Evolutionary conservation across 2,329 filamentous ascomycete genomes (phyloP).

Genomic region (Neonectria neomacrospora): DNA sequence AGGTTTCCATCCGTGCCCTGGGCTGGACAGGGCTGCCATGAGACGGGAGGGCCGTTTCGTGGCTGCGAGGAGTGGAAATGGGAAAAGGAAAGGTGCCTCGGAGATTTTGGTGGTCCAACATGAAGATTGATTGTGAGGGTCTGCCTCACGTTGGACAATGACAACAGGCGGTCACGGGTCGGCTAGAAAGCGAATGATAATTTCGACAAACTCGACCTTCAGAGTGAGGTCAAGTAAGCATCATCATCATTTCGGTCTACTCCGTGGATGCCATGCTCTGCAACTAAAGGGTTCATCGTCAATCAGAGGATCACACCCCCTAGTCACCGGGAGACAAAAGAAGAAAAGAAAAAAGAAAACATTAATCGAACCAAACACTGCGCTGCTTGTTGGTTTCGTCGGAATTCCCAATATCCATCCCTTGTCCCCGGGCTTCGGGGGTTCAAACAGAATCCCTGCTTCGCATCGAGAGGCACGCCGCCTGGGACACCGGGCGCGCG

Average conservation of each 20-base stretch:
- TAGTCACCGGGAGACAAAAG: neutral
- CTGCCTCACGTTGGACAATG: neutral
- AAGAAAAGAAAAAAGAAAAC: constrained; percentile 9
- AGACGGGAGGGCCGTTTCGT: neutral
- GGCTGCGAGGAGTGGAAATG: neutral
- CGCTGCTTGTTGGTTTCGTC: constrained; percentile 17
- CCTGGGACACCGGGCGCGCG: constrained; percentile 22
- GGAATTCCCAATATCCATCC: constrained; percentile 12
- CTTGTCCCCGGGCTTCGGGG: constrained; percentile 19
- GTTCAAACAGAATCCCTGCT: constrained; percentile 14
- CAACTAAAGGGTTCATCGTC: neutral
- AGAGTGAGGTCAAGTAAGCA: neutral
- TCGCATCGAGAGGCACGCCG: constrained; percentile 25
- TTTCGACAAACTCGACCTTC: neutral
- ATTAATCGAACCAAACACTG: constrained; percentile 19
- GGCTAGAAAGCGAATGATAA: neutral
- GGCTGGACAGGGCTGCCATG: constrained; percentile 7
- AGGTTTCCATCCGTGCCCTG: constrained; percentile 14
- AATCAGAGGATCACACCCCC: neutral
- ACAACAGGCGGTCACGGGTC: neutral
- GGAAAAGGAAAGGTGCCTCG: neutral
- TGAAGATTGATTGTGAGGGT: neutral
- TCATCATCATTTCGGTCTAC: no score
- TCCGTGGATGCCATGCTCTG: neutral
- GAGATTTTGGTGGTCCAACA: no score